These are phyloP conservation scores for Ocimum tenuiflorum DNA, from an alignment of 257 asterid genomes.

Conservation along the genomic window DNA sequence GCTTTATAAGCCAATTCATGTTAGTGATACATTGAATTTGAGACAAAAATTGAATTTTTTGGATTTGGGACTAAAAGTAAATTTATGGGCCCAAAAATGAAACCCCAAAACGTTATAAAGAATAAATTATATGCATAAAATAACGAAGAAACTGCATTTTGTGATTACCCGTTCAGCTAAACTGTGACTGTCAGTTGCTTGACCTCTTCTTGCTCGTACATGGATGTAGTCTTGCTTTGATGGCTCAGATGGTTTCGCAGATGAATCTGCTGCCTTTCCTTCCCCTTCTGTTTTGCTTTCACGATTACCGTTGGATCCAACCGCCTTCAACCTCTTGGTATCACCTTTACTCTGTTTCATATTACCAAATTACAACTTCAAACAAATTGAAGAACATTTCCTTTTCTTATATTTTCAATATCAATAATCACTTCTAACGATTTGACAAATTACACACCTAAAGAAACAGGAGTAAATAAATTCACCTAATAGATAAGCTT, in stretches of 20 bases:
- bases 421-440: neutral
- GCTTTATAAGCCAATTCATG: too few relatives aligned
- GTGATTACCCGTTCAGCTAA: constrained; percentile 59
- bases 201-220: constrained; percentile 69
- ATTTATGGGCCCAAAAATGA: too few relatives aligned
- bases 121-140: neutral
- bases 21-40: too few relatives aligned
- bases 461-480: neutral
- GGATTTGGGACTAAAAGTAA: too few relatives aligned
- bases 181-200: constrained; percentile 73
- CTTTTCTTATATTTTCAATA: neutral
- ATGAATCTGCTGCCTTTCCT: constrained; percentile 34
- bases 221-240: constrained; percentile 62
- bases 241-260: constrained; percentile 37
- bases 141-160: neutral
- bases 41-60: too few relatives aligned
- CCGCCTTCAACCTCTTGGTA: constrained; percentile 33
- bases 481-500: neutral
- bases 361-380: neutral
- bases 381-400: neutral
- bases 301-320: constrained; percentile 24
- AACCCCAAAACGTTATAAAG: neutral
- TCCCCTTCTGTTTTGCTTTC: constrained; percentile 32
- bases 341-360: constrained; percentile 38
- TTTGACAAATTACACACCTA: neutral